Evolutionary conservation across 2,329 filamentous ascomycete genomes (phyloP), one percentile per base, ranked within the genome.

Genomic region (Cylindrodendrum hubeiense): DNA sequence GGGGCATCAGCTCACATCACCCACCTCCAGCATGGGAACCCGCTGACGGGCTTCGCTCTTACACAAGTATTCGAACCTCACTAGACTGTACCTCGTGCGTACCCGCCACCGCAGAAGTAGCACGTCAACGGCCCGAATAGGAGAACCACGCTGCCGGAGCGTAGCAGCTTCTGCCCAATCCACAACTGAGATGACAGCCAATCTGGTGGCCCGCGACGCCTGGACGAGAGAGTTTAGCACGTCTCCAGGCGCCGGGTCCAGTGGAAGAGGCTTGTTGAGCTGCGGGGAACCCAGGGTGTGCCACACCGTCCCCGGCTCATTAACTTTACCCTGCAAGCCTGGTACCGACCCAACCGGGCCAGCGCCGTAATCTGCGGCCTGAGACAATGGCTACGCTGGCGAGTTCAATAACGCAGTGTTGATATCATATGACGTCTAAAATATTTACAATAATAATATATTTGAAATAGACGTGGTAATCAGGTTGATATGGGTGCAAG

Each of bases 111-210:
- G 33, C 8, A 22, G 39, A 62, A 51, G 56, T 60, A 67, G 57
- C 64, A 39, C 54, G 61, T 54, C 55, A 74, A 74, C 72, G 72
- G 72, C 72, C 72, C 72, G 72, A 74, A 74, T 74, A 74, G 67
- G 61, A 59, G 49, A 43, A 60, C 55, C 59, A 57, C 52, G 67
- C 66, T 49, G 52, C 46, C 68, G 67, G 56, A 65, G 56, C 57
- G 57, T 65, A 51, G 63, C 60, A 59, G 54, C 50, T 60, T 60
- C 54, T 64, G 47, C 54, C 64, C 68, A 65, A 66, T 55, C 59
- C 61, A 60, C 65, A 54, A 60, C 41, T 46, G 46, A 55, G 53
- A 57, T 57, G 39, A 43, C 69, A 60, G 56, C 65, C 70, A 64
- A 68, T 66, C 28, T 63, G 60, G 55, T 64, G 62, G 61, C 57